Conservation (phyloP, 306 rosid genomes). For the Lablab purpureus region DNA sequence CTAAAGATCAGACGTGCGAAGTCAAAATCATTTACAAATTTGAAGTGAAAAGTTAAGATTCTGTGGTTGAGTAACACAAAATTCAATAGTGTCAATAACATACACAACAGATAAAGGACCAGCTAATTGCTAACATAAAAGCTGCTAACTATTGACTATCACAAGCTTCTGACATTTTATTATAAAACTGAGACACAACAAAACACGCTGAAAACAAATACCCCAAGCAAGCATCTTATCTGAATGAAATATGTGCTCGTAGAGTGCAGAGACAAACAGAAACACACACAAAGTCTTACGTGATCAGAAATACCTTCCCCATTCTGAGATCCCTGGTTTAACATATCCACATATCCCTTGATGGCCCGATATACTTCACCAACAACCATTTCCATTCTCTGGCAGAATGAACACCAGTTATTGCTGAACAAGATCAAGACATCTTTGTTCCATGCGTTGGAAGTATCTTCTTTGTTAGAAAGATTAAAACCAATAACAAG, state of each 20-base stretch:
- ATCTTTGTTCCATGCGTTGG: conserved; percentile 73
- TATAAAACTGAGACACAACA: conserved; percentile 19
- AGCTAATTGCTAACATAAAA: conserved; percentile 14
- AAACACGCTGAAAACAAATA: conserved; percentile 27
- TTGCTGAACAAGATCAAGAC: conserved; percentile 91
- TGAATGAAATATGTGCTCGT: conserved; percentile 15
- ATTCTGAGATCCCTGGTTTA: conserved; percentile 58
- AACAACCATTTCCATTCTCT: conserved; percentile 86
- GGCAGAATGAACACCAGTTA: conserved; percentile 95
- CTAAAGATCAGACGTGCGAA: conserved; percentile 18
- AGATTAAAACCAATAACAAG: conserved; percentile 72
- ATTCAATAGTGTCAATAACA: conserved; percentile 3
- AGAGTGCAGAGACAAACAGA: conserved; percentile 2
- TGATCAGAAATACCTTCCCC: conserved; percentile 48
- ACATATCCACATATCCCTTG: conserved; percentile 59
- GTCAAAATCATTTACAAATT: conserved; percentile 26
- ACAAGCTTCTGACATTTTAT: conserved; percentile 10
- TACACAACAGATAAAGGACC: conserved; percentile 18
- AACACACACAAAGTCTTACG: conserved; percentile 49
- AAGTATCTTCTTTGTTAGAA: conserved; percentile 58
- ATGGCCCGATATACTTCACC: conserved; percentile 80
- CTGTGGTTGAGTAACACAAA: conserved; percentile 15
- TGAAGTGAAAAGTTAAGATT: conserved; percentile 15
- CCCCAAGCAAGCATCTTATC: conserved; percentile 25
- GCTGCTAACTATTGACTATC: conserved; percentile 27